Percentiles rank a stretch among this genome's conserved stretches.
Evolutionary conservation across 2,329 filamentous ascomycete genomes (phyloP).

Genomic region (Talaromyces piceae): DNA sequence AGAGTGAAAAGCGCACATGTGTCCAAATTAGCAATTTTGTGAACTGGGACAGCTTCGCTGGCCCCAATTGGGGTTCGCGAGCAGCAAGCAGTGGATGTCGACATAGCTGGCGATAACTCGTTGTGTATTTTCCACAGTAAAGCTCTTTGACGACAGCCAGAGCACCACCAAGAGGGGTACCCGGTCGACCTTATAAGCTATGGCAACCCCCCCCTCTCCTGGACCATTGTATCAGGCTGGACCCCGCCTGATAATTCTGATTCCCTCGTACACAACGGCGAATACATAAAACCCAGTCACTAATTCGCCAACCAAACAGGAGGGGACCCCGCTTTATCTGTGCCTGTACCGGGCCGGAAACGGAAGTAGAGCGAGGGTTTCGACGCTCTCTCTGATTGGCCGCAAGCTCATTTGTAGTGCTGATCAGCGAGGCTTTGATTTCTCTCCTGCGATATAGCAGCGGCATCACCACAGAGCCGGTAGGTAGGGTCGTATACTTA

Average conservation of each 20-base stretch:
- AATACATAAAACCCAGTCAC: neutral
- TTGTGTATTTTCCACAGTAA: no score
- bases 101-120: no score
- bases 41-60: slow-evolving; percentile 10
- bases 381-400: neutral
- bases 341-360: slow-evolving; percentile 8
- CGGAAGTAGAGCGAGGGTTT: neutral
- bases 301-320: no score
- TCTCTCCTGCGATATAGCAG: no score
- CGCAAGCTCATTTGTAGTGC: neutral
- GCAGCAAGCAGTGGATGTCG: slow-evolving; percentile 12
- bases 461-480: no score
- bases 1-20: slow-evolving; percentile 10
- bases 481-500: no score
- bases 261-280: neutral
- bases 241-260: neutral
- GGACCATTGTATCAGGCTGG: neutral
- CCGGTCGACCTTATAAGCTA: neutral
- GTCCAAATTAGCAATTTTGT: slow-evolving; percentile 14
- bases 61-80: slow-evolving; percentile 12
- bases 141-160: neutral
- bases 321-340: neutral
- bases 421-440: no score
- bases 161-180: neutral
- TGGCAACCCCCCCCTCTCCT: neutral